Percentiles rank a stretch among this genome's conserved stretches.
Evolutionary conservation across 768 basidiomycete genomes (phyloP).

Genomic region (Lentinus tigrinus): DNA sequence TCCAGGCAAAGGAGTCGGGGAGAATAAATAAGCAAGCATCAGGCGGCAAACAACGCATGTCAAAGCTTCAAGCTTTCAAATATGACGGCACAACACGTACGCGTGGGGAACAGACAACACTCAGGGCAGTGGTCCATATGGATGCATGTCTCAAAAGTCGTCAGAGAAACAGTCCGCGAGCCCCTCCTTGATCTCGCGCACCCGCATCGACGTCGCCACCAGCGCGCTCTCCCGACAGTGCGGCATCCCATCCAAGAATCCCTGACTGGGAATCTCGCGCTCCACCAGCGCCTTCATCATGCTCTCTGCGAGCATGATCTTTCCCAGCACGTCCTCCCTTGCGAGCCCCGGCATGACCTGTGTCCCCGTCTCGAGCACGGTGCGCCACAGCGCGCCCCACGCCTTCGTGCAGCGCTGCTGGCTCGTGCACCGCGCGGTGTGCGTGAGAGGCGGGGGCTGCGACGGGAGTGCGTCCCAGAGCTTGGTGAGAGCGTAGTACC

Average conservation of each 20-base stretch:
- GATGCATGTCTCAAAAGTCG: constrained; percentile 25
- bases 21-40: not conserved
- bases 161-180: constrained; percentile 49
- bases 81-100: too few species aligned
- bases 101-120: not conserved
- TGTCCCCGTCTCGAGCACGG: constrained; percentile 37
- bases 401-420: constrained; percentile 43
- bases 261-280: constrained; percentile 39
- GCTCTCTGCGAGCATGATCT: constrained; percentile 47
- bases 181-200: constrained; percentile 47
- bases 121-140: not conserved
- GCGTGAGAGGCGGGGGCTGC: constrained; percentile 42
- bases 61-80: too few species aligned
- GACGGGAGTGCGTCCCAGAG: constrained; percentile 44
- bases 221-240: constrained; percentile 45
- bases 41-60: not conserved
- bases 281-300: constrained; percentile 46
- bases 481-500: constrained; percentile 48
- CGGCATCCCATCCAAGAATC: constrained; percentile 42
- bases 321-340: constrained; percentile 44
- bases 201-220: constrained; percentile 40
- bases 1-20: not conserved
- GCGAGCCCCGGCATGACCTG: constrained; percentile 39
- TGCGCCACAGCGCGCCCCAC: constrained; percentile 47
- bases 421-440: constrained; percentile 40